phyloP scores from a whole-genome alignment of 768 basidiomycete species.

The Hericium coralloides region DNA sequence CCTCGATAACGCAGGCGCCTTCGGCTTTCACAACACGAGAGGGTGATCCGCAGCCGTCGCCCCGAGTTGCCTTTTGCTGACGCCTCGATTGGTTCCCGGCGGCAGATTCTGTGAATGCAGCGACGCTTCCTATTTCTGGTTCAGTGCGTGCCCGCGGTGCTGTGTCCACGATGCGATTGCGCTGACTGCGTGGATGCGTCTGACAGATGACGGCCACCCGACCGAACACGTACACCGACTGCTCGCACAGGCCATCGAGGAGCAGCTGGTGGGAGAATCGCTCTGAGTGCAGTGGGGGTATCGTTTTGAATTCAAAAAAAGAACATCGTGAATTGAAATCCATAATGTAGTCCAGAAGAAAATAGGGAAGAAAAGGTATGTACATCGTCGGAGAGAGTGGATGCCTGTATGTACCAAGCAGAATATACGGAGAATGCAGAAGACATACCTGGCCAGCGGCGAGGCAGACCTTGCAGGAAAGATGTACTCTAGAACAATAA shows the following conservation, averaged over 20 bases:
- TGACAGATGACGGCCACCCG: constrained; percentile 39
- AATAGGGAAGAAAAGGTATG: background rate
- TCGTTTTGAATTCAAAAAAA: background rate
- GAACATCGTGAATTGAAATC: background rate
- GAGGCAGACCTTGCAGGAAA: background rate
- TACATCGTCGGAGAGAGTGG: background rate
- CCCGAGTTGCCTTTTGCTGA: background rate
- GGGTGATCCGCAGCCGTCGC: constrained; percentile 23
- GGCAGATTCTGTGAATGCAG: constrained; percentile 41
- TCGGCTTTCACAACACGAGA: constrained; percentile 41
- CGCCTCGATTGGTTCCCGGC: background rate
- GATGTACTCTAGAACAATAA: background rate
- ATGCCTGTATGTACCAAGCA: background rate
- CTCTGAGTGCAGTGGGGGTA: background rate
- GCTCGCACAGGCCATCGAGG: constrained; percentile 34
- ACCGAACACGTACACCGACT: constrained; percentile 39
- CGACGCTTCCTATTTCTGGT: constrained; percentile 44
- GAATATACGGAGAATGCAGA: background rate
- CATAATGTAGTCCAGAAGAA: background rate
- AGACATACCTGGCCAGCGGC: background rate
- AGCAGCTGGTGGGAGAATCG: constrained; percentile 17
- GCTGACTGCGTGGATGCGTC: background rate
- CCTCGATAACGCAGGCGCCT: constrained; percentile 30
- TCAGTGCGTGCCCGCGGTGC: constrained; percentile 28
- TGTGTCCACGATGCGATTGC: background rate